Evolutionary conservation across 768 basidiomycete species (phyloP), one percentile per base, ranked within the genome.

Genomic region (Rhodotorula kratochvilovae): DNA sequence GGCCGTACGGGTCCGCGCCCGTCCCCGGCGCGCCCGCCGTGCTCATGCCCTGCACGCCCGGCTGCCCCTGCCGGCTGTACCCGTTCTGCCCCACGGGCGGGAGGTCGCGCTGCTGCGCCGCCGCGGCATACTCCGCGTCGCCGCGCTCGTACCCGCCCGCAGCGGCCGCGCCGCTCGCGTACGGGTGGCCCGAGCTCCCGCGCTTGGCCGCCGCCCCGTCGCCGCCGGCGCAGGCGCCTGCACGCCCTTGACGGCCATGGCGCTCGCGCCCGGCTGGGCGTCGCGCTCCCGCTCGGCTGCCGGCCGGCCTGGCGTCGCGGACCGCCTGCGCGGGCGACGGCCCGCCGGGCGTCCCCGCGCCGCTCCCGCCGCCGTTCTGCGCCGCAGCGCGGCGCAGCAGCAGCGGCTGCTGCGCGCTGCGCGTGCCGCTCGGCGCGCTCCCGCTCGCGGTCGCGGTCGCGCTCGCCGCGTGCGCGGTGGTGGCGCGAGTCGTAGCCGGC

Each of bases 241-340:
- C 17, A 68, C 66, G 23, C 73, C 67, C 70, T 75, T 75, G 70
- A 75, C 62, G 13, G 73, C 73, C 56, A 69, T 57, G 31, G 66
- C 70, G 43, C 65, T 64, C 46, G 75, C 70, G 61, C 71, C 67
- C 29, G 71, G 59, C 13, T 46, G 53, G 71, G 70, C 23, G 61
- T 64, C 29, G 68, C 66, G 21, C 45, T 51, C 29, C 62, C 70
- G 17, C 72, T 51, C 19, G 76, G 68, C 51, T 77, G 77, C 39
- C 86, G 86, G 73, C 39, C 39, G 39, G 39, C 39, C 89, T 90
- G 67, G 60, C 46, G 17, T 46, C 45, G 90, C 67, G 90, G 89
- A 25, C 89, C 33, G 89, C 88, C 63, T 50, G 54, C 48, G 55
- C 62, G 2, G 65, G 68, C 4, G 78, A 63, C 85, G 86, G 87